Percentiles rank a stretch among this genome's conserved stretches.
phyloP scores from a whole-genome alignment of 768 basidiomycete species.

The Cubamyces sp. region DNA sequence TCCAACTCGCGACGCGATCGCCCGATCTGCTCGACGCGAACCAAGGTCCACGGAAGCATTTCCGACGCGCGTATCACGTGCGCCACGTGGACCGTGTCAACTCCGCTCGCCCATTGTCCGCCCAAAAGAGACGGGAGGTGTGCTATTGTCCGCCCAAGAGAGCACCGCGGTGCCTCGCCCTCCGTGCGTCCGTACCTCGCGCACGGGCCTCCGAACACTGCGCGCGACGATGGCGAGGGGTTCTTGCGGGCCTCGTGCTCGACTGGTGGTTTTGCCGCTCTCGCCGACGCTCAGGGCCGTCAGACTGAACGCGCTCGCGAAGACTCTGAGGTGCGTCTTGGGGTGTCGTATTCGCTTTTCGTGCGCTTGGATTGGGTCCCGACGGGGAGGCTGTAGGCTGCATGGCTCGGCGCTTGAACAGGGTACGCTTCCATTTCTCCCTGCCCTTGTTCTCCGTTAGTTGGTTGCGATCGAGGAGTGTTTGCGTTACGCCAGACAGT shows the following conservation, averaged over 20 bases:
- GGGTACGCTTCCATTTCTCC: too few species aligned
- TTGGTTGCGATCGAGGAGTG: too few species aligned
- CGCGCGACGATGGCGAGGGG: not conserved
- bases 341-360: not conserved
- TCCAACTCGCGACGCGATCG: conserved; percentile 1
- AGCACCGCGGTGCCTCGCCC: conserved; percentile 1
- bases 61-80: conserved; percentile 16
- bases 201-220: not conserved
- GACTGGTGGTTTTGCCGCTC: not conserved
- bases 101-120: conserved; percentile 24
- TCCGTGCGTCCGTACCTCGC: not conserved
- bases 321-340: not conserved
- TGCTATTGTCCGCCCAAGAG: conserved; percentile 7
- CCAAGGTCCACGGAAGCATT: conserved; percentile 16
- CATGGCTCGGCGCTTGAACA: too few species aligned
- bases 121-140: not conserved
- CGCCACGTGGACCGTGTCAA: conserved; percentile 29
- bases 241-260: not conserved
- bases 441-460: too few species aligned
- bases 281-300: not conserved
- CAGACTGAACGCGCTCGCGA: not conserved
- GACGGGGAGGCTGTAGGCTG: too few species aligned
- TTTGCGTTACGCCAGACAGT: too few species aligned
- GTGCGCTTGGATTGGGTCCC: not conserved
- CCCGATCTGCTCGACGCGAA: conserved; percentile 1